Evolutionary conservation across 1,284 basidiomycete species (phyloP), one percentile per base, ranked within the genome.

Genomic region (Ceratobasidium sp.): DNA sequence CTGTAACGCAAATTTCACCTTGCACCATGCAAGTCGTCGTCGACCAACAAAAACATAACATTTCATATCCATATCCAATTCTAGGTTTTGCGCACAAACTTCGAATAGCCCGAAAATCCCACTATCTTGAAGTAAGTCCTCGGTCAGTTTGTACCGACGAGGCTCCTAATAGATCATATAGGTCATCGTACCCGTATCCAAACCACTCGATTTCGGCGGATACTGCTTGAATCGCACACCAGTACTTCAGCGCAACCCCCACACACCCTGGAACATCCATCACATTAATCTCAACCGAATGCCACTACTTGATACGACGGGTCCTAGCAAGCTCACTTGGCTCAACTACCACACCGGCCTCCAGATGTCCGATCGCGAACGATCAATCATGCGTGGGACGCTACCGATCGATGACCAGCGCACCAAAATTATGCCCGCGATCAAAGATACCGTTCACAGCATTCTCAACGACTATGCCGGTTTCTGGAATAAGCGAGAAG

Each of bases 31-130:
- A 50, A n/a, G 6, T 65, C 28, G 10, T n/a, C 9, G 21, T 65
- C n/a, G 61, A 23, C 6, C 3, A 32, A 1, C n/a, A 65, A 14
- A 2, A n/a, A 2, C 61, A 65, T 39, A 1, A 21, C 8, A 36
- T 65, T 14, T n/a, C 61, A 10, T 65, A 34, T 39, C 61, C 61
- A 16, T 65, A 65, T 39, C 61, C 61, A 10, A 65, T 65, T 28
- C 46, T 50, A 2, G 61, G 61, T 2, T 5, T 21, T 5, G 18
- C 36, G n/a, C 10, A 65, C 36, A 65, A 52, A 21, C 46, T 65
- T 8, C 61, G 61, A 1, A 52, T 65, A 23, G 61, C 61, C 21
- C 21, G 61, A 16, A 65, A 65, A 21, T 65, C 61, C 4, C 46
- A 52, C 14, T 65, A 65, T 14, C 21, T 65, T 2, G 61, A 65